Evolutionary conservation across 352 stramenopile species (phyloP).

Genomic region (Pythium dissimile): DNA sequence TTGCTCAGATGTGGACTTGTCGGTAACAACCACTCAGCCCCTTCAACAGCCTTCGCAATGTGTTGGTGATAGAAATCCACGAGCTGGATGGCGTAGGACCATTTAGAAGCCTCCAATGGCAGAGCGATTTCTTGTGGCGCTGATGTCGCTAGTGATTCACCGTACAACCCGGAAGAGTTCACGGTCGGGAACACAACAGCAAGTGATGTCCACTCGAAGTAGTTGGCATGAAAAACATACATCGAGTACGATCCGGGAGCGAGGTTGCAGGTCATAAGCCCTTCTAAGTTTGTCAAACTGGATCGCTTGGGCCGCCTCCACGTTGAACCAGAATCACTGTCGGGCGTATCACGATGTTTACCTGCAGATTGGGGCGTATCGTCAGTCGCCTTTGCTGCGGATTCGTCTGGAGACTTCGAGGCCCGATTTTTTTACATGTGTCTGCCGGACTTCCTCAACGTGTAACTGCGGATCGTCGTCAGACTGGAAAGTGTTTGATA

Average conservation of each 20-base stretch:
- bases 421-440: conserved; percentile 13
- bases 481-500: not conserved
- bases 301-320: conserved; percentile 18
- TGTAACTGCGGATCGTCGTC: conserved; percentile 4
- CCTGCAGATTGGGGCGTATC: too few species aligned
- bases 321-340: not conserved
- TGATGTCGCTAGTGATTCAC: conserved; percentile 22
- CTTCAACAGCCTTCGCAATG: conserved; percentile 29
- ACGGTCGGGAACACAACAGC: conserved; percentile 49
- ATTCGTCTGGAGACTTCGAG: not conserved
- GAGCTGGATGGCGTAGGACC: conserved; percentile 57
- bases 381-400: too few species aligned
- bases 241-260: conserved; percentile 60
- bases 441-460: conserved; percentile 25
- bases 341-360: not conserved
- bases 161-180: conserved; percentile 38
- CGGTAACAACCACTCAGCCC: conserved; percentile 46
- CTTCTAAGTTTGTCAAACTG: conserved; percentile 39
- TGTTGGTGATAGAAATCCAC: conserved; percentile 70
- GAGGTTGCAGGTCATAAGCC: conserved; percentile 34
- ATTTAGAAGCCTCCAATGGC: conserved; percentile 54
- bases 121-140: conserved; percentile 50
- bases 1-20: conserved; percentile 53
- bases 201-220: conserved; percentile 69
- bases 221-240: conserved; percentile 69